Evolutionary conservation across 1,139 yeast genomes (phyloP), one percentile per base, ranked within the genome.

Genomic region (Blastobotrys capitulatus): DNA sequence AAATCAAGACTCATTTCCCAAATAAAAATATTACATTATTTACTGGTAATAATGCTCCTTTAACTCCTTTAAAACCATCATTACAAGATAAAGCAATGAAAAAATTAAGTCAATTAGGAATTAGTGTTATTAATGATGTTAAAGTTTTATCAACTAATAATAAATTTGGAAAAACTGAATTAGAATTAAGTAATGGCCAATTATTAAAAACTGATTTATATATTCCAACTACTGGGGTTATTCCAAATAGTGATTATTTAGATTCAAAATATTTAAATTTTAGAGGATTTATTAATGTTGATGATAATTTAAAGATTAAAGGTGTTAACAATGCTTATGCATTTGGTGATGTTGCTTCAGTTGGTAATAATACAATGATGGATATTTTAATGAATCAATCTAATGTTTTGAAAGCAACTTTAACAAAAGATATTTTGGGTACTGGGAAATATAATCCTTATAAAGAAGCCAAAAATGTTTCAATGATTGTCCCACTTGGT

Each of bases 1-100:
- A 87, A 44, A 44, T 63, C 36, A 56, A 45, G 27, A 50, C 47
- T 19, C 35, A 44, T 6, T 60, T 56, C 42, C 55, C 56, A 7
- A 45, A 49, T 13, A 61, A 60, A 50, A 39, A 49, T 29, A 57
- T 63, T 37, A 50, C 52, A 10, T 47, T 63, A n/a, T 61, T 52
- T 50, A 56, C 60, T 42, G 65, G 63, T 16, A 41, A 37, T 42
- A 12, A 51, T 8, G 47, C 51, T 2, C 57, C 64, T 2, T 53
- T 61, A 38, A 50, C 54, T n/a, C 52, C 41, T 12, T 49, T 59
- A 7, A 57, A 54, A 10, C 2, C 1, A 10, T 2, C 1, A 22
- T 5, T 5, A 22, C 20, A 12, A 16, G 19, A 34, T 27, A 26
- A 26, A 16, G 25, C 44, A n/a, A 40, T 25, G 1, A 19, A 38